Evolutionary conservation across 495 filamentous ascomycete species (phyloP), one percentile per base, ranked within the genome.

Genomic region (Hypoxylon fuscum): DNA sequence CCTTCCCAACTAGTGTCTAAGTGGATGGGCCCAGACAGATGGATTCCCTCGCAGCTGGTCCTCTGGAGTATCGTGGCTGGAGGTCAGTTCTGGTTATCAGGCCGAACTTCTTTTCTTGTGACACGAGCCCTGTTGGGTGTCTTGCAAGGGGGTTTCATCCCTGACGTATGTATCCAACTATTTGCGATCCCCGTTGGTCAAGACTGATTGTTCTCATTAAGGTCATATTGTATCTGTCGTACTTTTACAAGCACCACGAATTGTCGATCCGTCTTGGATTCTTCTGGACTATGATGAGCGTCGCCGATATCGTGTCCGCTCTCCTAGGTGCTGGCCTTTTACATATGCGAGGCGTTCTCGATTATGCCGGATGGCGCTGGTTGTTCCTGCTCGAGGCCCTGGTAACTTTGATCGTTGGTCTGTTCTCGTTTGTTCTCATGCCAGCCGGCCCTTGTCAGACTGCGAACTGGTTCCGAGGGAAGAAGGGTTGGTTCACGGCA

Each of bases 21-120:
- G 68, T 83, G 81, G 70, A 56, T 94, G 20, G 91, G 91, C 0
- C 89, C 90, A 0, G 90, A 93, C 64, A 77, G 81, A 23, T 93
- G 90, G 90, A 93, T 95, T 62, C 89, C 90, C 0, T 77, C 88
- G 35, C 90, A 93, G 63, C 92, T 92, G 85, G 75, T 91, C 2
- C 76, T 77, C 1, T 93, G 90, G 90, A 89, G 86, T 73, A 59
- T 90, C 6, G 83, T 91, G 21, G 89, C 88, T 0, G 76, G 80
- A 12, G 82, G 80, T 47, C 89, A 93, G 69, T 81, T 87, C 3
- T 84, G 84, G 53, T 59, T 93, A n/a, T 78, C 69, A 38, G 83
- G 83, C 6, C 71, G 78, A 32, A 67, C 66, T 0, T 81, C 83
- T 0, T 93, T 89, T 70, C 85, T 81, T 50, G 74, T 80, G 6